Conservation (phyloP, 2,329 filamentous ascomycete species). For the Pseudogymnoascus sp. region DNA sequence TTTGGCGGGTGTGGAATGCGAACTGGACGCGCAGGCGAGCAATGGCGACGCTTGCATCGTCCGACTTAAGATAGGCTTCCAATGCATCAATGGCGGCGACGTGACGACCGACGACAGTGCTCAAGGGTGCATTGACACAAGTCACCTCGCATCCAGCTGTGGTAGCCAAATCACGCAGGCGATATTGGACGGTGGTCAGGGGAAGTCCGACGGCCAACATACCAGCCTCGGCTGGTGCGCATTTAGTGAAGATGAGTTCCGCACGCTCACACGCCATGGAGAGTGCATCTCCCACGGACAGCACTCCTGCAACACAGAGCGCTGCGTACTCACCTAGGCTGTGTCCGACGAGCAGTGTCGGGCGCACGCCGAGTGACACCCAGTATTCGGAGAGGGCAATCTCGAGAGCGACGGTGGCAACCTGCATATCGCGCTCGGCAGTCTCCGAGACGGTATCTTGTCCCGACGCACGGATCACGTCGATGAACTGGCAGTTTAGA, state of each 20-base stretch:
- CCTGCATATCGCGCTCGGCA: conserved; percentile 36
- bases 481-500: not conserved
- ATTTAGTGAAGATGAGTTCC: conserved; percentile 45
- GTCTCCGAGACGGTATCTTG: not conserved
- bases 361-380: conserved; percentile 47
- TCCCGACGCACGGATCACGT: conserved; percentile 16
- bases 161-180: not conserved
- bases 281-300: conserved; percentile 28
- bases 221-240: conserved; percentile 41
- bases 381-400: conserved; percentile 49
- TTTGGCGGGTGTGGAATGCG: conserved; percentile 58
- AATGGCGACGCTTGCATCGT: conserved; percentile 25
- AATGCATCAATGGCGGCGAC: not conserved
- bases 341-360: conserved; percentile 39
- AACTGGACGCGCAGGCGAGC: conserved; percentile 58
- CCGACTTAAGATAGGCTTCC: not conserved
- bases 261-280: conserved; percentile 24
- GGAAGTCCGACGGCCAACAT: conserved; percentile 36
- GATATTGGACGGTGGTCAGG: not conserved
- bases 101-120: not conserved
- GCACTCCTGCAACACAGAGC: conserved; percentile 27
- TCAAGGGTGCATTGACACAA: not conserved
- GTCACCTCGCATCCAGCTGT: conserved; percentile 1
- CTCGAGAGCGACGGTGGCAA: conserved; percentile 46
- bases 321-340: conserved; percentile 34